Percentiles rank a stretch among this genome's conserved stretches.
These are phyloP conservation scores for Blastobotrys petasosporus DNA, from an alignment of 1,139 yeast genomes.

Conservation along the genomic window DNA sequence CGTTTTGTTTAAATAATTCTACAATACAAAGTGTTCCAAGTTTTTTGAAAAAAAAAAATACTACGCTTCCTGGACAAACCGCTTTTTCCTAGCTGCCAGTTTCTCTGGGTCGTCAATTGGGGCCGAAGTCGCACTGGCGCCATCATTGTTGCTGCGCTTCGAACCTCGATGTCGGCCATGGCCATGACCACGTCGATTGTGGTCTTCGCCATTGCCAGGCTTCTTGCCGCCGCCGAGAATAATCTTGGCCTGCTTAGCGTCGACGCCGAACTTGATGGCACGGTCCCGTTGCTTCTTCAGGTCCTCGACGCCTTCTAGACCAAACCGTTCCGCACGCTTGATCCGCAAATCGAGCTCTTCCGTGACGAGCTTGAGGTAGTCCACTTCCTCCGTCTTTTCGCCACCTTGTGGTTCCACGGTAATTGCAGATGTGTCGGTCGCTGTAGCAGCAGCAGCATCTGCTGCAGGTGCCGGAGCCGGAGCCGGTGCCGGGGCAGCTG, in stretches of 20 bases:
- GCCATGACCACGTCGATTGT: slow-evolving; percentile 3
- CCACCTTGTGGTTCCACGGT: slow-evolving; percentile 12
- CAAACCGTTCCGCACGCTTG: slow-evolving; percentile 71
- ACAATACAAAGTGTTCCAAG: too few species aligned
- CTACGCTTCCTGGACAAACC: slow-evolving; percentile 7
- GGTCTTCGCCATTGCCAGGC: not conserved
- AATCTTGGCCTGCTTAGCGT: slow-evolving; percentile 26
- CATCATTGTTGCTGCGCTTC: not conserved
- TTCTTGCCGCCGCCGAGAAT: slow-evolving; percentile 10
- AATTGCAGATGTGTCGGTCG: slow-evolving; percentile 16
- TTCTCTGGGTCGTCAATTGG: slow-evolving; percentile 12
- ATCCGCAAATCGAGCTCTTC: slow-evolving; percentile 64
- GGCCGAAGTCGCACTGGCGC: not conserved
- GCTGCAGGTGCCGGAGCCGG: not conserved
- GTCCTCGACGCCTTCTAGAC: slow-evolving; percentile 49
- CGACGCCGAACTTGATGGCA: slow-evolving; percentile 80
- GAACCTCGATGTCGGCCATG: not conserved
- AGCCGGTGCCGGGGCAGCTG: too few species aligned
- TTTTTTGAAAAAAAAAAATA: too few species aligned
- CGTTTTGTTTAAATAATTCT: too few species aligned
- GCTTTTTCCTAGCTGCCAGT: slow-evolving; percentile 11
- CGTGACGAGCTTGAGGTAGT: slow-evolving; percentile 39
- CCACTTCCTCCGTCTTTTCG: slow-evolving; percentile 6
- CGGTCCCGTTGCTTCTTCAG: slow-evolving; percentile 46
- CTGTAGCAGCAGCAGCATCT: not conserved